Percentiles rank a stretch among this genome's conserved stretches.
Conservation (phyloP, 1,284 basidiomycete genomes). For the Garcileccinum viscosum region DNA sequence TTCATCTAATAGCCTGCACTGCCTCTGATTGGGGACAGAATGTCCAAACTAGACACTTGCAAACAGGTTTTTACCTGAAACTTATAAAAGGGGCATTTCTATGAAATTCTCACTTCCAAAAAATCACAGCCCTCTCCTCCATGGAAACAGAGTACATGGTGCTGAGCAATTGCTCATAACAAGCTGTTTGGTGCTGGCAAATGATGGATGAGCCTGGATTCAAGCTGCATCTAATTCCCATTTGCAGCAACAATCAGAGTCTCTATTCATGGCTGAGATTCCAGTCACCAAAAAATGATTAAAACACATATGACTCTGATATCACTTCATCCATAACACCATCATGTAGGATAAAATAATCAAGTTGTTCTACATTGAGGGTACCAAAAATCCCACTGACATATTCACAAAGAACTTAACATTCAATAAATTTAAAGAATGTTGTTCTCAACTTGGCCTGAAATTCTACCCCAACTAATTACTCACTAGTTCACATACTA, state of each 20-base stretch:
- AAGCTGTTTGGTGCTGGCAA: constrained; percentile 32
- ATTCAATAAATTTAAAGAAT: not conserved
- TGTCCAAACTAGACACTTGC: not conserved
- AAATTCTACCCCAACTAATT: no score
- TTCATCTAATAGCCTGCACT: constrained; percentile 19
- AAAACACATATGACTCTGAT: not conserved
- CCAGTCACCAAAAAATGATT: constrained; percentile 26
- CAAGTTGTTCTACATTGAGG: not conserved
- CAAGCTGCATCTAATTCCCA: constrained; percentile 31
- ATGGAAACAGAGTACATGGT: constrained; percentile 43
- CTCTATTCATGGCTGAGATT: constrained; percentile 41
- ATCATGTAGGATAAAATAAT: not conserved
- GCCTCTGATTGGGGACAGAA: constrained; percentile 38
- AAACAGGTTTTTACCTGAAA: constrained; percentile 17
- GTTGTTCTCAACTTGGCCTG: not conserved
- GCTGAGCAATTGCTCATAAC: no score
- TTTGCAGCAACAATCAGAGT: constrained; percentile 47
- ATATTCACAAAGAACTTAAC: constrained; percentile 5
- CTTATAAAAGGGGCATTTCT: constrained; percentile 20
- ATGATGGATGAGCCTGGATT: constrained; percentile 31
- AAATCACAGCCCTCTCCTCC: constrained; percentile 36
- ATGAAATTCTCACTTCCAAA: constrained; percentile 37
- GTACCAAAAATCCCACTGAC: not conserved
- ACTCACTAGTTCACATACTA: no score
- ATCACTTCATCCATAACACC: not conserved